Evolutionary conservation across 2,329 filamentous ascomycete genomes (phyloP), one percentile per base, ranked within the genome.

Genomic region (Monilinia polystroma): DNA sequence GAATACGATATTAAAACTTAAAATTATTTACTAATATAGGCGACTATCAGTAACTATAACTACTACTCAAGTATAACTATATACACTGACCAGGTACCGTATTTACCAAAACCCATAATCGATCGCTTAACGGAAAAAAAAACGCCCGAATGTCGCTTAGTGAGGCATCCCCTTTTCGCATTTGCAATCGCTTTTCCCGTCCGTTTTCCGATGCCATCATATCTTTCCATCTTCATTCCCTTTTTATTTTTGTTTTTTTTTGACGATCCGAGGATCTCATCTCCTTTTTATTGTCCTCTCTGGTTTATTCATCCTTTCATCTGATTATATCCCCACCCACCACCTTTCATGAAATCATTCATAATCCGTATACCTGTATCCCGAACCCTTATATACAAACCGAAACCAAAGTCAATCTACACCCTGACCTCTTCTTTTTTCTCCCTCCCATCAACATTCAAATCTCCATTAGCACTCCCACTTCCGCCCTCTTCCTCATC

Each of bases 281-380:
- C 54, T 35, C 14, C 32, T 11, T 1, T 43, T 4, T 35, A 56
- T 8, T 12, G 32, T 57, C 38, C 10, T 43, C 38, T 38, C 1
- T 8, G 32, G 32, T 11, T 12, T 3, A 29, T 43, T 43, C 38
- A 26, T 18, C 14, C 23, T 7, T 47, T 47, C 10, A 32, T 14
- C 23, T 5, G 26, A 58, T 58, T 32, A 45, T 32, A 47, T 59
- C 41, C 29, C 3, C 4, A 18, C 45, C 56, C 20, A 5, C 41
- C 56, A 58, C 32, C 38, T 47, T 18, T 20, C 51, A 53, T 32
- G 43, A 41, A 32, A 45, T 26, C 43, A 47, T 45, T 59, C 56
- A 59, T 59, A 47, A 59, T 32, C 26, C 23, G 20, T 59, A 18
- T 29, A n/a, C 38, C 4, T 18, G 26, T 26, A 12, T 11, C 8